Conservation (phyloP, 768 basidiomycete species). For the Leccinum pellstonianum region DNA sequence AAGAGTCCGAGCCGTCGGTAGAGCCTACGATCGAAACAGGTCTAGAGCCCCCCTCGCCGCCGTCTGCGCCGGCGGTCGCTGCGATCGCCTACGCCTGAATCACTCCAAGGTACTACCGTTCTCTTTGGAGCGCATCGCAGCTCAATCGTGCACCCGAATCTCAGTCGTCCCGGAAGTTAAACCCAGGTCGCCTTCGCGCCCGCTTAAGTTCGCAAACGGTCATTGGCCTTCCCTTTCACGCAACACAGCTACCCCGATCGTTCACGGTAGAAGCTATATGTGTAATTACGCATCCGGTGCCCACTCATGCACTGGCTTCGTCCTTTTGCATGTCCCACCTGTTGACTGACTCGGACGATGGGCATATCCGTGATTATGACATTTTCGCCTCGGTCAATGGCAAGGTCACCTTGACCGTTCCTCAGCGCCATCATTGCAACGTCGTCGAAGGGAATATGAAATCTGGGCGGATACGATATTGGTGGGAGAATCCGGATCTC, state of each 20-base stretch:
- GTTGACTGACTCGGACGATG: slow-evolving; percentile 90
- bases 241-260: slow-evolving; percentile 46
- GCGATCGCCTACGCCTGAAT: slow-evolving; percentile 21
- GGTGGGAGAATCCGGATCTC: slow-evolving; percentile 78
- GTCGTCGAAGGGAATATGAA: slow-evolving; percentile 93
- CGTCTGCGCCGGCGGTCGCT: slow-evolving; percentile 28
- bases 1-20: slow-evolving; percentile 41
- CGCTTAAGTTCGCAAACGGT: slow-evolving; percentile 50
- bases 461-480: slow-evolving; percentile 78
- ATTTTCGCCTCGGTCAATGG: slow-evolving; percentile 87
- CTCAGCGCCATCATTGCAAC: slow-evolving; percentile 84
- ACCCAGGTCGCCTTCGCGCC: slow-evolving; percentile 50
- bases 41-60: slow-evolving; percentile 26
- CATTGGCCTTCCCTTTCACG: slow-evolving; percentile 37
- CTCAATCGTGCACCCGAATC: slow-evolving; percentile 21
- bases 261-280: slow-evolving; percentile 90
- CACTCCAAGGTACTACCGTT: slow-evolving; percentile 32
- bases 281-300: slow-evolving; percentile 84
- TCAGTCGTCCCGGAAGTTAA: slow-evolving; percentile 25
- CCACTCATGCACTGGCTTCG: slow-evolving; percentile 84
- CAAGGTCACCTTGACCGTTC: slow-evolving; percentile 81
- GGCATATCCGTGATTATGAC: slow-evolving; percentile 91
- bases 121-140: background rate
- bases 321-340: slow-evolving; percentile 89
- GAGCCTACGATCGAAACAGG: slow-evolving; percentile 33